Conservation (phyloP, 768 basidiomycete genomes). For the Mycena vulgaris region DNA sequence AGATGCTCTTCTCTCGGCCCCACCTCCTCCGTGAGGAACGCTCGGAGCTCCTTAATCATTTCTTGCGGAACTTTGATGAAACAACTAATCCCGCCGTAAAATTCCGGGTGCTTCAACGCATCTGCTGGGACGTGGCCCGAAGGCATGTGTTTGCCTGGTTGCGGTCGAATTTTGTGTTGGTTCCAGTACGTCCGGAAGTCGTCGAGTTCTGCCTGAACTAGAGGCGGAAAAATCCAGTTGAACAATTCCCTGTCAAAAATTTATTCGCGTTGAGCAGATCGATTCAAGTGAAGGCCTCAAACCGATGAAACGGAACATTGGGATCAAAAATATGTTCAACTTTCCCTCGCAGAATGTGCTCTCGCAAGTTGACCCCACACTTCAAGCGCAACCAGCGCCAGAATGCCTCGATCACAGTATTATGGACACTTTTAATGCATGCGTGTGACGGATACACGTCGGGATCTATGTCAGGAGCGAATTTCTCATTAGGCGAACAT, state of each 20-base stretch:
- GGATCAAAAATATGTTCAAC: slow-evolving; percentile 38
- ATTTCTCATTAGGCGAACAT: slow-evolving; percentile 31
- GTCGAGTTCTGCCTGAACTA: slow-evolving; percentile 48
- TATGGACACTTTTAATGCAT: slow-evolving; percentile 45
- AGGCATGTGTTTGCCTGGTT: not conserved
- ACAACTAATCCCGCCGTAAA: not conserved
- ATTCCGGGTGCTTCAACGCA: not conserved
- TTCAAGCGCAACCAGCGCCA: slow-evolving; percentile 48
- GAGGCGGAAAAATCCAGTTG: slow-evolving; percentile 51
- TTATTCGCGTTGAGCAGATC: not conserved
- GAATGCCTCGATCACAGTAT: slow-evolving; percentile 47
- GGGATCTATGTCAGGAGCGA: slow-evolving; percentile 42
- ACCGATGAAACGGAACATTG: slow-evolving; percentile 39
- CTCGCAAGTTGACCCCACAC: slow-evolving; percentile 35
- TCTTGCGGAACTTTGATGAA: not conserved
- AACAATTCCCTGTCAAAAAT: slow-evolving; percentile 44
- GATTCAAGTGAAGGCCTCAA: not conserved
- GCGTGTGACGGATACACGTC: slow-evolving; percentile 35
- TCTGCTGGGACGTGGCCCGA: not conserved
- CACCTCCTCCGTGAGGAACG: slow-evolving; percentile 4
- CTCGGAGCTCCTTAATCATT: not conserved
- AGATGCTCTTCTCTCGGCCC: not conserved
- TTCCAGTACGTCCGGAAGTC: slow-evolving; percentile 37
- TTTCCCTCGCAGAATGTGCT: slow-evolving; percentile 41
- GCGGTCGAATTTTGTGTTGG: not conserved